Evolutionary conservation across 768 basidiomycete species (phyloP).

Genomic region (Pleurotus djamor): DNA sequence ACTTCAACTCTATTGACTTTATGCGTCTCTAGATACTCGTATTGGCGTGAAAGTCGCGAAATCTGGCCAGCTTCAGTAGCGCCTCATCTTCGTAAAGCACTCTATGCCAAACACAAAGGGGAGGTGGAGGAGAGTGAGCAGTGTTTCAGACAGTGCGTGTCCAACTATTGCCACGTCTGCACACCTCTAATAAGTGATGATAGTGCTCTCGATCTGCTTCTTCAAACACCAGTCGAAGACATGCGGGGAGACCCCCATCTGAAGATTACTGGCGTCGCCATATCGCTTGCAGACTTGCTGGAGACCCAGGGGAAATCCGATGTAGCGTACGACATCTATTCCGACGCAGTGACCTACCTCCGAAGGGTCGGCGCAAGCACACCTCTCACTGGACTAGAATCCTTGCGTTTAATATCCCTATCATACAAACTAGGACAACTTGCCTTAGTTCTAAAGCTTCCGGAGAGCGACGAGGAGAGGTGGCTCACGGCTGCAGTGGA

Average conservation of each 20-base stretch:
- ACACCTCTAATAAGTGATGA: constrained; percentile 9
- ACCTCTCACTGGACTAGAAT: constrained; percentile 22
- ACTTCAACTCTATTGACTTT: neutral
- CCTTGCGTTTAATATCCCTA: constrained; percentile 34
- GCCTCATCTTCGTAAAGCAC: constrained; percentile 60
- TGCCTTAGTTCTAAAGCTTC: constrained; percentile 27
- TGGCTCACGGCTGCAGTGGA: constrained; percentile 43
- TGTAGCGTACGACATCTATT: constrained; percentile 35
- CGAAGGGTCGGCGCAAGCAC: constrained; percentile 18
- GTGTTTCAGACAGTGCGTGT: constrained; percentile 51
- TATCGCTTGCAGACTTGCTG: constrained; percentile 55
- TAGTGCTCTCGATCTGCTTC: constrained; percentile 49
- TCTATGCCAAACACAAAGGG: constrained; percentile 59
- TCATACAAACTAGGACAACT: constrained; percentile 43
- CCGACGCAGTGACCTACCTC: constrained; percentile 29
- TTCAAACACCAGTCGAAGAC: constrained; percentile 32
- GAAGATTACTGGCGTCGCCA: constrained; percentile 67
- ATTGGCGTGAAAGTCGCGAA: constrained; percentile 1
- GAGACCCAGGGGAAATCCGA: constrained; percentile 36
- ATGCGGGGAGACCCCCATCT: constrained; percentile 51
- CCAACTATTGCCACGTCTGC: neutral
- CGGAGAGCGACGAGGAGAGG: constrained; percentile 28
- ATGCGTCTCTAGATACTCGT: neutral
- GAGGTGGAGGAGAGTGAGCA: constrained; percentile 49
- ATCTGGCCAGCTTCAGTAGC: constrained; percentile 69